A percentile compares a stretch with the other conserved stretches of the same genome.
These are phyloP conservation scores for Phyllosticta citribraziliensis DNA, from an alignment of 2,329 filamentous ascomycete genomes.

Conservation along the genomic window DNA sequence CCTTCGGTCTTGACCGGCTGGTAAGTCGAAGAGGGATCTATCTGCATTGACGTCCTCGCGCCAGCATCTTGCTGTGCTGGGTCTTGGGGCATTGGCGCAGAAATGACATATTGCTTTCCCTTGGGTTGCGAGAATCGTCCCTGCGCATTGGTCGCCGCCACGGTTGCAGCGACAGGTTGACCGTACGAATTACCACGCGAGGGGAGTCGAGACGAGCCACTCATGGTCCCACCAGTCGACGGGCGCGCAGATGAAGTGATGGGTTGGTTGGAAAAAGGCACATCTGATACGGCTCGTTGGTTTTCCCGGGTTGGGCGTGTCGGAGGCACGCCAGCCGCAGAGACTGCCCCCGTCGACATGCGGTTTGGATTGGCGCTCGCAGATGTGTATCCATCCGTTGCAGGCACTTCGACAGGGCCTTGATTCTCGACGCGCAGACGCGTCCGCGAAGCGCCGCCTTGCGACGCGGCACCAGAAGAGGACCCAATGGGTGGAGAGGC, in stretches of 20 bases:
- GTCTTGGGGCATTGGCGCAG: conserved; percentile 52
- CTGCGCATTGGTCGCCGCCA: conserved; percentile 81
- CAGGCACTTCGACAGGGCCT: conserved; percentile 38
- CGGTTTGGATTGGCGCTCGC: conserved; percentile 13
- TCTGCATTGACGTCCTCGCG: conserved; percentile 50
- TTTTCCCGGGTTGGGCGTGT: conserved; percentile 29
- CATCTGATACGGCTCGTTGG: conserved; percentile 45
- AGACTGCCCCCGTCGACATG: conserved; percentile 17
- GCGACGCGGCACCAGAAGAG: conserved; percentile 19
- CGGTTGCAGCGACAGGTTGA: conserved; percentile 75
- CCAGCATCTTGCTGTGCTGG: conserved; percentile 36
- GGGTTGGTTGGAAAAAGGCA: conserved; percentile 30
- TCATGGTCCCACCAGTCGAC: conserved; percentile 70
- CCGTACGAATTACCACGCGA: conserved; percentile 71
- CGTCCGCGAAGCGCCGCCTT: conserved; percentile 35
- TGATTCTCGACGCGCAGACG: conserved; percentile 46
- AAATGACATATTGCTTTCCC: conserved; percentile 62
- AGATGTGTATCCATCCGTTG: conserved; percentile 27
- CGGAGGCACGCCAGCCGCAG: conserved; percentile 20
- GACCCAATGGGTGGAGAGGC: conserved; percentile 24
- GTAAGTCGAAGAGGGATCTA: conserved; percentile 42
- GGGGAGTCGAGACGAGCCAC: conserved; percentile 50
- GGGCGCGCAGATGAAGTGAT: conserved; percentile 49
- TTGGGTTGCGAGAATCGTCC: conserved; percentile 75
- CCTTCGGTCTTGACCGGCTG: conserved; percentile 42